These are phyloP conservation scores for Cercophora scortea DNA, from an alignment of 495 filamentous ascomycete species.

Conservation along the genomic window DNA sequence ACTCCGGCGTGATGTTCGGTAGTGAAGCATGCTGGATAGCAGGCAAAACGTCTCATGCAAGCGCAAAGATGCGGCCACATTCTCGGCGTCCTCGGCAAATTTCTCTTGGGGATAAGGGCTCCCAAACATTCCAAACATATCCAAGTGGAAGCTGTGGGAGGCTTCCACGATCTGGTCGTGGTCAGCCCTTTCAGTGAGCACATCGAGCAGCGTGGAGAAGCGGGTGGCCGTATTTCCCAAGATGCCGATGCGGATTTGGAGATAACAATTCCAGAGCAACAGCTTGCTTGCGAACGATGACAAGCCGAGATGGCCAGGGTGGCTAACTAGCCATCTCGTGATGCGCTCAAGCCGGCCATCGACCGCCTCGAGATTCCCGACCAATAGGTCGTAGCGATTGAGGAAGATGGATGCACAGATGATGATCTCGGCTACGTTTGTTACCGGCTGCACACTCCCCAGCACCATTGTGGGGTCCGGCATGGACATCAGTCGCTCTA, in stretches of 20 bases:
- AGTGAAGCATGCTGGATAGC: slow-evolving; percentile 10
- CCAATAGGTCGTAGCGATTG: slow-evolving; percentile 12
- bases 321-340: slow-evolving; percentile 6
- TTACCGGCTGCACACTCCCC: slow-evolving; percentile 3
- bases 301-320: slow-evolving; percentile 4
- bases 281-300: slow-evolving; percentile 16
- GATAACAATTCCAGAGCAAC: slow-evolving; percentile 13
- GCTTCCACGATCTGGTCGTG: slow-evolving; percentile 9
- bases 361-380: slow-evolving; percentile 3
- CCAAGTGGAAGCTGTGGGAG: slow-evolving; percentile 8
- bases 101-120: slow-evolving; percentile 9
- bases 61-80: slow-evolving; percentile 10
- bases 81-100: slow-evolving; percentile 10
- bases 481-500: slow-evolving; percentile 5
- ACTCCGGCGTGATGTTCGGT: slow-evolving; percentile 3
- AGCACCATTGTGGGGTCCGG: slow-evolving; percentile 6
- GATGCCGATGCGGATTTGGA: slow-evolving; percentile 15
- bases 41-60: slow-evolving; percentile 17
- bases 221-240: slow-evolving; percentile 4
- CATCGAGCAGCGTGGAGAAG: slow-evolving; percentile 9
- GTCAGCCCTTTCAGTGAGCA: slow-evolving; percentile 4
- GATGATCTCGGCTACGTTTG: slow-evolving; percentile 9
- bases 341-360: slow-evolving; percentile 6
- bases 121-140: slow-evolving; percentile 19
- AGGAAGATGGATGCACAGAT: slow-evolving; percentile 13